A percentile compares a stretch with the other conserved stretches of the same genome.
phyloP scores from a whole-genome alignment of 306 rosid species.

The Spatholobus suberectus region DNA sequence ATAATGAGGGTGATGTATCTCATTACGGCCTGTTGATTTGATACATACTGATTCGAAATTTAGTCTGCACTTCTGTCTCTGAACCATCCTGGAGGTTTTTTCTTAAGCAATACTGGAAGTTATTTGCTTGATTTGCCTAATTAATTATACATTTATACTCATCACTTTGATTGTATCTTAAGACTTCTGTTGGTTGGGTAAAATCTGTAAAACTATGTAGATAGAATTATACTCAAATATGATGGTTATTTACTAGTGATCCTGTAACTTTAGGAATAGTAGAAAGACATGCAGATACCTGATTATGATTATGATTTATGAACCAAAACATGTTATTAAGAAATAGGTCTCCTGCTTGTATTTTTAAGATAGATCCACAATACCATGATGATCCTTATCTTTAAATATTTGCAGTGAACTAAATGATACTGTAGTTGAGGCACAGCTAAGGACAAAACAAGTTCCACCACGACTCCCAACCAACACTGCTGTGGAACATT shows the following conservation, averaged over 20 bases:
- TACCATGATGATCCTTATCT: constrained; percentile 34
- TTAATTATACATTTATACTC: neutral
- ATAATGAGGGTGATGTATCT: neutral
- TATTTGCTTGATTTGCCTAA: constrained; percentile 22
- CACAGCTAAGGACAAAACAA: constrained; percentile 51
- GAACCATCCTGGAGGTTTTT: neutral
- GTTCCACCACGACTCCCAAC: constrained; percentile 69
- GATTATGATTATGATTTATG: neutral
- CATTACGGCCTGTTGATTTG: constrained; percentile 10
- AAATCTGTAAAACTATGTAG: neutral
- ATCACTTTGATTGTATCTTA: neutral
- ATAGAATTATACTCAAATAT: constrained; percentile 9
- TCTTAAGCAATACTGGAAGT: neutral
- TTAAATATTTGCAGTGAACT: constrained; percentile 67
- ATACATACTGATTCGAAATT: neutral
- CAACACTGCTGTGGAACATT: constrained; percentile 57
- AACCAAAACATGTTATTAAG: constrained; percentile 2
- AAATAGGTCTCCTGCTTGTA: constrained; percentile 25
- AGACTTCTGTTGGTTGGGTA: neutral
- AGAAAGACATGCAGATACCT: constrained; percentile 16
- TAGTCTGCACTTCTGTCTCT: neutral
- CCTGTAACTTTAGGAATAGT: neutral
- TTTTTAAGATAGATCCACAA: constrained; percentile 17
- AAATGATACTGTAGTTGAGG: constrained; percentile 78
- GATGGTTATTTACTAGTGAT: constrained; percentile 4